A percentile compares a stretch with the other conserved stretches of the same genome.
These are phyloP conservation scores for Kalmusia sp. DNA, from an alignment of 2,329 filamentous ascomycete species.

Conservation along the genomic window DNA sequence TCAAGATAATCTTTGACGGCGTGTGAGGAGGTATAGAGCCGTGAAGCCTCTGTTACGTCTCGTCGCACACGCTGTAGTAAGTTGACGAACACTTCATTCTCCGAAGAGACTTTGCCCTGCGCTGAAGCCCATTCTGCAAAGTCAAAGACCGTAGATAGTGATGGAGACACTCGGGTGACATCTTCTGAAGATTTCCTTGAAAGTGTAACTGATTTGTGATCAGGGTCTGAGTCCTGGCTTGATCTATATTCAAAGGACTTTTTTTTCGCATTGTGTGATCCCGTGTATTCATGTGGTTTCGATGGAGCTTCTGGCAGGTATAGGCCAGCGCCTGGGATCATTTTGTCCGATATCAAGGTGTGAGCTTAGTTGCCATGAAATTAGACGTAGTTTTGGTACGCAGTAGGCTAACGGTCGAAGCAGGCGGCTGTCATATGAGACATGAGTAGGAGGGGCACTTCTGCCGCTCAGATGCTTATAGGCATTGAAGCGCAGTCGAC, in stretches of 20 bases:
- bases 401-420: background rate
- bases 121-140: constrained; percentile 35
- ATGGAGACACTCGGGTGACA: constrained; percentile 20
- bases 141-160: constrained; percentile 32
- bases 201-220: constrained; percentile 12
- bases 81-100: constrained; percentile 29
- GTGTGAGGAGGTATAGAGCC: constrained; percentile 26
- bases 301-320: constrained; percentile 28
- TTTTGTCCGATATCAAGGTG: constrained; percentile 2
- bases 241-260: constrained; percentile 23
- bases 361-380: background rate
- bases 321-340: constrained; percentile 21
- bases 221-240: constrained; percentile 15
- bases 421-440: constrained; percentile 7
- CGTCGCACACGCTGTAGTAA: constrained; percentile 35
- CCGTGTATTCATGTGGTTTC: constrained; percentile 1
- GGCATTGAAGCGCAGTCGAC: background rate
- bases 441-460: background rate
- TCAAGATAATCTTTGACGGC: constrained; percentile 30
- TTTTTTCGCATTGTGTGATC: constrained; percentile 1
- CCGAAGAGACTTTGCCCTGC: constrained; percentile 29
- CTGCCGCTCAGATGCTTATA: background rate
- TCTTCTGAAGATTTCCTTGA: constrained; percentile 16
- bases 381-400: background rate
- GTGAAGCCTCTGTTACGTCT: constrained; percentile 35